A percentile compares a stretch with the other conserved stretches of the same genome.
Evolutionary conservation across 2,329 filamentous ascomycete species (phyloP).

Genomic region (Ciborinia camelliae): DNA sequence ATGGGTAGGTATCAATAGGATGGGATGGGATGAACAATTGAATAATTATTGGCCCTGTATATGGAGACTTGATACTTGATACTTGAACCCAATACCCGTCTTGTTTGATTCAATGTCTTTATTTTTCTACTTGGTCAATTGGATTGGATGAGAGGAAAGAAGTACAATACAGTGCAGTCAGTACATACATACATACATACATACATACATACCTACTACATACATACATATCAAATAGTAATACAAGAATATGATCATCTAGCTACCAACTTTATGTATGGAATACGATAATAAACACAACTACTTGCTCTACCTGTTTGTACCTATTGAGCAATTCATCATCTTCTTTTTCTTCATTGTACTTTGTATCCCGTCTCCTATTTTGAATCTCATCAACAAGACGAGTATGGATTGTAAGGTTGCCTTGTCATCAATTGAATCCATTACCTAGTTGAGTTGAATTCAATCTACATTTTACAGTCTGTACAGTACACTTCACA

Average conservation of each 20-base stretch:
- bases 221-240: background rate
- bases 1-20: background rate
- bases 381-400: background rate
- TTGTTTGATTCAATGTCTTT: background rate
- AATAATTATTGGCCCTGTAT: background rate
- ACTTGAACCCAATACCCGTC: no score
- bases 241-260: background rate
- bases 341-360: background rate
- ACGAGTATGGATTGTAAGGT: no score
- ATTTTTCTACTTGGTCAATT: background rate
- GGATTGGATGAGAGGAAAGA: background rate
- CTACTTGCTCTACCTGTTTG: background rate
- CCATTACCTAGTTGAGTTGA: no score
- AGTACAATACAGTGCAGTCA: background rate
- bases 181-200: no score
- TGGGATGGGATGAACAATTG: slow-evolving; percentile 2
- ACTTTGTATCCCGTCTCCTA: background rate
- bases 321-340: background rate
- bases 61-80: background rate
- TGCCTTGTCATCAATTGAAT: no score
- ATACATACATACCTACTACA: no score
- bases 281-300: background rate
- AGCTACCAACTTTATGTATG: background rate
- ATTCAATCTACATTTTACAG: background rate
- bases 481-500: background rate